Evolutionary conservation across 306 rosid genomes (phyloP), one percentile per base, ranked within the genome.

Genomic region (Cajanus cajan): DNA sequence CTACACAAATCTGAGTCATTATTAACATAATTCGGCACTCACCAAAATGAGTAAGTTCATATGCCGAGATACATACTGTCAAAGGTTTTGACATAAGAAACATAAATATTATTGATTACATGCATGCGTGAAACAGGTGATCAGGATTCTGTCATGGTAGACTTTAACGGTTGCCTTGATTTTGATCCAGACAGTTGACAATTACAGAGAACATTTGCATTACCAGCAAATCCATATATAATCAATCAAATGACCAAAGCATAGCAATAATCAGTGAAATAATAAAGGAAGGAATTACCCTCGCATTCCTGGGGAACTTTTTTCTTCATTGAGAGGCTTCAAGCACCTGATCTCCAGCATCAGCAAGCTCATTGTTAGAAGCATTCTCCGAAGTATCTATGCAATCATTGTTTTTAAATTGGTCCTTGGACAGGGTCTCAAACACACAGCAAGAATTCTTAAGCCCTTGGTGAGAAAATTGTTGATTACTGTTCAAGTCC

Each of bases 241-340:
- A 65, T 59, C 37, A 75, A 65, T 59, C 37, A 12, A 54, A 51
- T 24, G 68, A 31, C 45, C 54, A 84, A 69, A 16, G 19, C 47
- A 54, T 19, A 24, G 18, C 15, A 76, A 81, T 10, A 52, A 69
- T 55, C 51, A 72, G 37, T 73, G 77, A 81, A 75, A 83, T 83
- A 80, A 83, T 73, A 81, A 67, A 75, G 78, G 88, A 83, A 87
- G 80, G 88, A 90, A 89, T 85, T 88, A 89, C 94, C 91, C 78
- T 82, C 57, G 21, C 19, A 71, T 24, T 81, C 33, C 9, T 43
- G 54, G 36, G 7, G 43, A 15, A 47, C 58, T 28, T 41, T 7
- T 54, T 72, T 39, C 37, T 79, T 90, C 91, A 86, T 16, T 82
- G 83, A 19, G 90, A 83, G 76, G 87, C 78, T 82, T 85, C 96